Base-by-base conservation (phyloP, 371 early-diverging fungal species). In the Mortierella sp. region DNA sequence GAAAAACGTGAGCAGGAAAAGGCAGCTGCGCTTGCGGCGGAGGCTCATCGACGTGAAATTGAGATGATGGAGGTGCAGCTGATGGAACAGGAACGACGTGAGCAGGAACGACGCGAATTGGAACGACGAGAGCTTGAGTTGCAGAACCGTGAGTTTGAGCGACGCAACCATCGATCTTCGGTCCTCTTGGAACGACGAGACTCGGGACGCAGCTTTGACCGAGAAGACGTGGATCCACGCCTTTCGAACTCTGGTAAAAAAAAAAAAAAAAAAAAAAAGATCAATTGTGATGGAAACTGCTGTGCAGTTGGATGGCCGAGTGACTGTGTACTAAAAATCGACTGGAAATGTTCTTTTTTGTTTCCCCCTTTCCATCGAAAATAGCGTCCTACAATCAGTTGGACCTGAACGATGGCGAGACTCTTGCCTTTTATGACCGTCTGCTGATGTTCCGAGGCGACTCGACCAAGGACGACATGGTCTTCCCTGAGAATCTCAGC, bases 381-480 rank as follows among this genome's bases (percentile, higher is more conserved):
- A 47, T 72, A 72, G 64, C 79, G 7, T 62, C 69, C 4, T 28
- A 60, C 55, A 85, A 84, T 68, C 72, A 83, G 58, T 80, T 93
- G 60, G 92, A 93, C 62, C 80, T 92, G 66, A 90, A 91, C 66
- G 90, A 93, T 68, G 85, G 88, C 16, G 87, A 86, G 68, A 90
- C 91, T 12, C 82, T 91, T 57, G 85, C 87, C 60, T 82, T 93
- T 45, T 92, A 92, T 60, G 91, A 91, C 26, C 86, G 87, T 53
- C 71, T 93, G 66, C 80, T 90, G 63, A 85, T 88, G 56, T 93
- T 93, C 74, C 84, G 92, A 71, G 86, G 88, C 56, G 90, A 92
- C 68, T 84, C 89, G 43, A 75, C 84, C 29, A 82, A 87, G 56
- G 88, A 85, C 15, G 90, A 90, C 72, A 83, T 92, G 62, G 87